Evolutionary conservation across 2,329 filamentous ascomycete genomes (phyloP).

Genomic region (Lasiodiplodia theobromae): DNA sequence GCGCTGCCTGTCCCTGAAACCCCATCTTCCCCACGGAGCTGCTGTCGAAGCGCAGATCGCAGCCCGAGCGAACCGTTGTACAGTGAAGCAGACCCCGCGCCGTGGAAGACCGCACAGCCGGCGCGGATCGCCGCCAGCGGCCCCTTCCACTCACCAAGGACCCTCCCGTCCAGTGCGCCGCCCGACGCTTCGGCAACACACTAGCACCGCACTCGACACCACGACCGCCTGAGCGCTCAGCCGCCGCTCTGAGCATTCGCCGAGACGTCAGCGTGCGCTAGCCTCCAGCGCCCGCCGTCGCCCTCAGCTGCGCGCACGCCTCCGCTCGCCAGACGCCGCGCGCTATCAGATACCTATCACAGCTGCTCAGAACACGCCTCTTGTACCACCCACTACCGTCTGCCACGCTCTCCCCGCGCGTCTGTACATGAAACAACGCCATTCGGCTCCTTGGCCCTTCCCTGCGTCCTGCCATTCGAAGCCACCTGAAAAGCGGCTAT

Average conservation of each 20-base stretch:
- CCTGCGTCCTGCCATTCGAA: slow-evolving; percentile 12
- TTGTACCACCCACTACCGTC: slow-evolving; percentile 23
- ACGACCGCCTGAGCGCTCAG: not conserved
- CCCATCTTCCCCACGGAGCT: slow-evolving; percentile 22
- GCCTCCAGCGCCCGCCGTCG: slow-evolving; percentile 9
- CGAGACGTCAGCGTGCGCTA: slow-evolving; percentile 27
- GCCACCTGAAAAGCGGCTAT: slow-evolving; percentile 13
- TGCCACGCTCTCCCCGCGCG: slow-evolving; percentile 16
- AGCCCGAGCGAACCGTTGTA: slow-evolving; percentile 2
- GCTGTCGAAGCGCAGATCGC: slow-evolving; percentile 18
- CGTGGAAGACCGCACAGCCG: not conserved
- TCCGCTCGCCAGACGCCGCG: slow-evolving; percentile 6
- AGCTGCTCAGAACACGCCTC: slow-evolving; percentile 10
- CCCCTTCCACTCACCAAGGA: slow-evolving; percentile 19
- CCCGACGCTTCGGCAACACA: slow-evolving; percentile 8
- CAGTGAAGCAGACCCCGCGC: slow-evolving; percentile 14
- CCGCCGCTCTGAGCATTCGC: not conserved
- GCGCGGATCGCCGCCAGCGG: slow-evolving; percentile 20
- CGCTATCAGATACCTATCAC: slow-evolving; percentile 27
- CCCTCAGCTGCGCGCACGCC: slow-evolving; percentile 5
- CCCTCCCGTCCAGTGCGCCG: slow-evolving; percentile 6
- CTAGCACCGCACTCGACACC: slow-evolving; percentile 7
- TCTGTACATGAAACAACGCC: slow-evolving; percentile 24
- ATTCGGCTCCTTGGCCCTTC: not conserved
- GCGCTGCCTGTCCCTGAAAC: slow-evolving; percentile 13